A percentile compares a stretch with the other conserved stretches of the same genome.
Conservation (phyloP, 2,329 filamentous ascomycete species). For the Fusarium tupiense region DNA sequence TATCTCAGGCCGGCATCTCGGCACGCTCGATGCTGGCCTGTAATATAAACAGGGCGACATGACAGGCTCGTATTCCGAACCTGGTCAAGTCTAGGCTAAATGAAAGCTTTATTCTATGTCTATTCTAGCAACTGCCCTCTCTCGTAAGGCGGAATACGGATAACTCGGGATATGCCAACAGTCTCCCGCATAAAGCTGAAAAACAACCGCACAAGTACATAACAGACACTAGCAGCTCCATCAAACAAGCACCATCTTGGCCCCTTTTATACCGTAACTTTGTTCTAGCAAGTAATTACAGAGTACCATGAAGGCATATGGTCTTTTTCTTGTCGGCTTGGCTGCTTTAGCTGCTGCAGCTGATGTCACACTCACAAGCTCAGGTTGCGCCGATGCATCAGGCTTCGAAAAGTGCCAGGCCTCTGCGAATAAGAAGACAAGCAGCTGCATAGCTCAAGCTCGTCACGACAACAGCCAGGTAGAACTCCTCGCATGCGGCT, state of each 20-base stretch:
- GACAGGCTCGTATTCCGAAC: not conserved
- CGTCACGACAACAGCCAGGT: not conserved
- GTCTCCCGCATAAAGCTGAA: not conserved
- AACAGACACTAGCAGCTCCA: not conserved
- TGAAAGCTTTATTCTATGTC: not conserved
- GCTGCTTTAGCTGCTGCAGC: not conserved
- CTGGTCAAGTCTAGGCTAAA: not conserved
- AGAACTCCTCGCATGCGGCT: not conserved
- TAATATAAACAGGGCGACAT: not conserved
- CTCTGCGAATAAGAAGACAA: not conserved
- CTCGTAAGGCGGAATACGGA: not conserved
- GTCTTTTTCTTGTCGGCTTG: not conserved
- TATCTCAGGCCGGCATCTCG: not conserved
- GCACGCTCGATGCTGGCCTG: not conserved
- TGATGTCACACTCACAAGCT: not conserved
- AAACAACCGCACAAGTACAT: not conserved
- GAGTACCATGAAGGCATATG: not conserved
- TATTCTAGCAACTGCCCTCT: too few relatives aligned
- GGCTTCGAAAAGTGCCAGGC: not conserved
- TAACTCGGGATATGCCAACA: not conserved
- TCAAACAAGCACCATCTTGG: not conserved
- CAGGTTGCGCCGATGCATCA: not conserved
- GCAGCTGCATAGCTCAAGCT: not conserved
- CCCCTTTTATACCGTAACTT: too few relatives aligned
- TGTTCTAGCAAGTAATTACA: too few relatives aligned